Base-by-base conservation (phyloP, 108 stramenopile genomes). In the Bacterosira constricta region DNA sequence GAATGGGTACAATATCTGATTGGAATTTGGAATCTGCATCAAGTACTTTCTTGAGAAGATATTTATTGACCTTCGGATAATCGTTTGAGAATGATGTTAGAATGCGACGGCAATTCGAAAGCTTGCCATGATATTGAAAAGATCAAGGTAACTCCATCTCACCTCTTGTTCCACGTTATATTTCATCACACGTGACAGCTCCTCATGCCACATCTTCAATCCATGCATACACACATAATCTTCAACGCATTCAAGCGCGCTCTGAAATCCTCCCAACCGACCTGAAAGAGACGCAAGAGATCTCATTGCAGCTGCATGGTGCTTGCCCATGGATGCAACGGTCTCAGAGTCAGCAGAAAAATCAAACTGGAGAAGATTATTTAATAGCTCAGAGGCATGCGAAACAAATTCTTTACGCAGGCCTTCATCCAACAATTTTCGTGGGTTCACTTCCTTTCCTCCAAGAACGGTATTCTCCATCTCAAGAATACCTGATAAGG, bases 401-500 rank as follows among this genome's bases (percentile, higher is more conserved):
- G 35, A 37, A 15, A 90, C 87, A 29, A 90, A 68, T 47, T 88
- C 84, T 39, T 75, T 79, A 18, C 87, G 50, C 11, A 90, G 73
- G 17, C 89, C 89, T 34, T 87, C 85, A 21, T 90, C 57, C 15
- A 90, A 37, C 18, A 90, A 37, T 41, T 76, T 75, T 10, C 75
- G 63, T 27, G 89, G 89, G 46, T 87, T 77, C 34, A 90, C 72
- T 49, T 83, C 74, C 32, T 86, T 70, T 37, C 79, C 83, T 23
- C 89, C 89, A 34, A 88, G 63, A 1, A 88, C 51, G 3, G 85
- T 80, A 49, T 78, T 82, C 67, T 90, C 84, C 89, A 86, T 86
- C 38, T 59, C 65, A 25, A 88, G 75, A n/a, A 90, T 75, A 13
- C 69, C 75, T 76, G 67, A 0, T 30, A 21, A n/a, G 12, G 36